These are phyloP conservation scores for Pichia cactophila DNA, from an alignment of 1,139 yeast genomes.

Conservation along the genomic window DNA sequence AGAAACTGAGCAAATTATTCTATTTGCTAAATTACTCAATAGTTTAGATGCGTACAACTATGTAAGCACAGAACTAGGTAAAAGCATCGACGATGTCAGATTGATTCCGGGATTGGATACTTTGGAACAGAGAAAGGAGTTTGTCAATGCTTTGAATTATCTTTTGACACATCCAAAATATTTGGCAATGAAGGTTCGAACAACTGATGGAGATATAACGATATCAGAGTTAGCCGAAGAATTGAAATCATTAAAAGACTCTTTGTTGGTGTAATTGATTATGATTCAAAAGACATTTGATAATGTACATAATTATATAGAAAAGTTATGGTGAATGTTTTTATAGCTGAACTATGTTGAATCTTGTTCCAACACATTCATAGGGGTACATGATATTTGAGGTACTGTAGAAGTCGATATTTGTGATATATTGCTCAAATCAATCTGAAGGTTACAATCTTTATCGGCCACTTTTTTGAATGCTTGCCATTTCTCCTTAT, in stretches of 20 bases:
- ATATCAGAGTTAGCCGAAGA: constrained; percentile 46
- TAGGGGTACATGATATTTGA: neutral
- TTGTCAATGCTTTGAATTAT: constrained; percentile 55
- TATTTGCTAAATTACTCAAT: constrained; percentile 54
- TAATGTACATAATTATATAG: neutral
- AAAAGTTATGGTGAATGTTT: constrained; percentile 1
- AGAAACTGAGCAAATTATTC: constrained; percentile 73
- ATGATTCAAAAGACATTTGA: neutral
- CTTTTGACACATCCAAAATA: constrained; percentile 82
- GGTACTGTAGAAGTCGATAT: constrained; percentile 1
- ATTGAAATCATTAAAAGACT: constrained; percentile 48
- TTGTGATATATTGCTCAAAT: neutral
- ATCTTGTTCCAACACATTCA: neutral
- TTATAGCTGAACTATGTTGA: neutral
- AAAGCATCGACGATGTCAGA: constrained; percentile 20
- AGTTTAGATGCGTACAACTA: constrained; percentile 42
- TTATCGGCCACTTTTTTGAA: constrained; percentile 28
- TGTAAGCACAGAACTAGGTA: constrained; percentile 20
- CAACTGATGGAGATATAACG: constrained; percentile 8
- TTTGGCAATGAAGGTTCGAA: constrained; percentile 40
- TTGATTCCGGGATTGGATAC: constrained; percentile 59
- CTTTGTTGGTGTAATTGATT: constrained; percentile 21
- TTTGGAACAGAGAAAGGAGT: constrained; percentile 46
- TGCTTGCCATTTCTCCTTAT: constrained; percentile 56
- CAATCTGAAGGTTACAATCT: neutral